Conservation (phyloP, 305 asterid species). For the Plantago rigida region DNA sequence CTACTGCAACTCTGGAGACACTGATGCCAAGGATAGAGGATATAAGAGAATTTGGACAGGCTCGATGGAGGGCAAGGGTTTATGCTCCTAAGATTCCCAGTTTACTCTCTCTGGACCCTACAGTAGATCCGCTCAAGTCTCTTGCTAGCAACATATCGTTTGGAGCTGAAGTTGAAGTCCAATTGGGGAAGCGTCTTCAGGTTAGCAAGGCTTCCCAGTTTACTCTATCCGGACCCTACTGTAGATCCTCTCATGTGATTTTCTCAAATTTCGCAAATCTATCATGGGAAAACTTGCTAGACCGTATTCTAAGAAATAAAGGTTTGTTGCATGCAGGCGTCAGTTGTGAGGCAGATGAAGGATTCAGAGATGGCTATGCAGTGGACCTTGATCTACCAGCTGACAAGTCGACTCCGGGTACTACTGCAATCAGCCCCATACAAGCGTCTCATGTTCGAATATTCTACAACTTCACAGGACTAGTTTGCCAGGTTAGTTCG, state of each 20-base stretch:
- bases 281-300: not conserved
- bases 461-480: conserved; percentile 86
- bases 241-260: too few relatives aligned
- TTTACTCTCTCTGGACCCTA: conserved; percentile 87
- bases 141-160: conserved; percentile 95
- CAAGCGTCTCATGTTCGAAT: conserved; percentile 82
- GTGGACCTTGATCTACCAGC: conserved; percentile 95
- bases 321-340: conserved; percentile 47
- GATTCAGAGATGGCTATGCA: conserved; percentile 99
- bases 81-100: conserved; percentile 97
- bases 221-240: too few relatives aligned
- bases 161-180: conserved; percentile 96
- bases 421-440: conserved; percentile 91
- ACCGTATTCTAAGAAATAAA: not conserved
- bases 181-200: conserved; percentile 98
- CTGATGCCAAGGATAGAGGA: conserved; percentile 99
- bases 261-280: too few relatives aligned
- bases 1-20: conserved; percentile 89
- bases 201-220: conserved; percentile 25
- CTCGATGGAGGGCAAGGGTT: conserved; percentile 88
- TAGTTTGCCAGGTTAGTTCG: conserved; percentile 20
- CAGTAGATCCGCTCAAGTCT: conserved; percentile 89
- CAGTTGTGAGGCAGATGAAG: conserved; percentile 99
- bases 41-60: conserved; percentile 97
- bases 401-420: conserved; percentile 82